These are phyloP conservation scores for Choiromyces venosus DNA, from an alignment of 495 filamentous ascomycete genomes.

Conservation along the genomic window DNA sequence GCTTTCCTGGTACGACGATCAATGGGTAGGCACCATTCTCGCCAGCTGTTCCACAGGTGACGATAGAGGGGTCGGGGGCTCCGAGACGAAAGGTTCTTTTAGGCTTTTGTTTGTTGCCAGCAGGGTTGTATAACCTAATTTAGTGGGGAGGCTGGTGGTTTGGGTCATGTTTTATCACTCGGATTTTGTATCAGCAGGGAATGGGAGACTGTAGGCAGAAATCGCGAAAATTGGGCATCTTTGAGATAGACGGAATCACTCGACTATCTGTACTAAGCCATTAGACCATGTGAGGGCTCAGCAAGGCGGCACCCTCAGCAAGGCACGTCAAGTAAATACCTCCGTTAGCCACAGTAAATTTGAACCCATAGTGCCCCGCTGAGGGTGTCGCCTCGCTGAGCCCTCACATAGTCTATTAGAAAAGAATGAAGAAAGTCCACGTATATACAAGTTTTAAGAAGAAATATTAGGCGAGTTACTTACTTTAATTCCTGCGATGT, in stretches of 20 bases:
- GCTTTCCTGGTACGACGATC: neutral
- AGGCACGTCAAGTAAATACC: too few relatives aligned
- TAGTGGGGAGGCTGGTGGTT: neutral
- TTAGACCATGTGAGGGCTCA: too few relatives aligned
- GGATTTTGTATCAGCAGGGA: neutral
- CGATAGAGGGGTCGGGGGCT: neutral
- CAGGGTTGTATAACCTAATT: neutral
- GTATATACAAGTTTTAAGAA: too few relatives aligned
- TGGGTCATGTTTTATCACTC: neutral
- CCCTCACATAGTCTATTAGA: too few relatives aligned
- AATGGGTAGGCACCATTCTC: neutral
- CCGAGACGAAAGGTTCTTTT: neutral
- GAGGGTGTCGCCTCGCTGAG: too few relatives aligned
- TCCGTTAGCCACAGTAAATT: too few relatives aligned
- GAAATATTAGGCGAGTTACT: too few relatives aligned
- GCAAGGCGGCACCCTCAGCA: too few relatives aligned
- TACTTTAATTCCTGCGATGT: too few relatives aligned
- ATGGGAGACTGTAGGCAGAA: neutral
- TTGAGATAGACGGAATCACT: neutral
- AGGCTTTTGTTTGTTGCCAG: neutral
- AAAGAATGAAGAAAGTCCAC: too few relatives aligned
- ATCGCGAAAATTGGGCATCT: neutral
- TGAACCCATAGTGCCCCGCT: too few relatives aligned
- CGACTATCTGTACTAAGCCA: neutral
- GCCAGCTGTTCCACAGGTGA: neutral